Percentiles rank a stretch among this genome's conserved stretches.
Evolutionary conservation across 2,329 filamentous ascomycete genomes (phyloP).

Genomic region (Clonostachys byssicola): DNA sequence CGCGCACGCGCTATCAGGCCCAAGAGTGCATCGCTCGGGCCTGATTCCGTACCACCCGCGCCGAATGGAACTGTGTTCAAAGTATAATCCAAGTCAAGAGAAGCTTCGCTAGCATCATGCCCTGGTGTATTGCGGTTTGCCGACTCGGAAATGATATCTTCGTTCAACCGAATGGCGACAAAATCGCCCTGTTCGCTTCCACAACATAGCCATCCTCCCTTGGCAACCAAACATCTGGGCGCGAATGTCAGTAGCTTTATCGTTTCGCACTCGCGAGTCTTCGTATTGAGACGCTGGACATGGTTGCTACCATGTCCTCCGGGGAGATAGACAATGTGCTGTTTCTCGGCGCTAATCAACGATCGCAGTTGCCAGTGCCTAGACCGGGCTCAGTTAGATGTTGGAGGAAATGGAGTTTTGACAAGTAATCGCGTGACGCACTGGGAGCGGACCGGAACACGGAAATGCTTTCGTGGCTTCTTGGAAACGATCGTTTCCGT

Average conservation of each 20-base stretch:
- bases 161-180: conserved; percentile 65
- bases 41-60: no score
- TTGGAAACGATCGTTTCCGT: conserved; percentile 62
- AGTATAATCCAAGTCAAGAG: conserved; percentile 15
- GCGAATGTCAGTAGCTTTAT: conserved; percentile 67
- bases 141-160: conserved; percentile 15
- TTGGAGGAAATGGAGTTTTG: conserved; percentile 7
- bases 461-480: conserved; percentile 62
- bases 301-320: conserved; percentile 62
- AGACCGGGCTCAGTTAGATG: conserved; percentile 1
- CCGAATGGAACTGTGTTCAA: no score
- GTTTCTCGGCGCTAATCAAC: conserved; percentile 76
- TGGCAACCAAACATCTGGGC: conserved; percentile 84
- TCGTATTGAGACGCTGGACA: conserved; percentile 66
- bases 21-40: conserved; percentile 24
- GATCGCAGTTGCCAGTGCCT: conserved; percentile 89
- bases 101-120: not conserved
- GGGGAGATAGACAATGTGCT: conserved; percentile 81
- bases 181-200: conserved; percentile 89
- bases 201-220: conserved; percentile 83
- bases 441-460: conserved; percentile 61
- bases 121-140: not conserved
- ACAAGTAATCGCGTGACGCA: conserved; percentile 32
- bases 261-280: conserved; percentile 66
- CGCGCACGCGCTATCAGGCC: conserved; percentile 30